phyloP scores from a whole-genome alignment of 768 basidiomycete species.

The Phlegmacium glaucopus region DNA sequence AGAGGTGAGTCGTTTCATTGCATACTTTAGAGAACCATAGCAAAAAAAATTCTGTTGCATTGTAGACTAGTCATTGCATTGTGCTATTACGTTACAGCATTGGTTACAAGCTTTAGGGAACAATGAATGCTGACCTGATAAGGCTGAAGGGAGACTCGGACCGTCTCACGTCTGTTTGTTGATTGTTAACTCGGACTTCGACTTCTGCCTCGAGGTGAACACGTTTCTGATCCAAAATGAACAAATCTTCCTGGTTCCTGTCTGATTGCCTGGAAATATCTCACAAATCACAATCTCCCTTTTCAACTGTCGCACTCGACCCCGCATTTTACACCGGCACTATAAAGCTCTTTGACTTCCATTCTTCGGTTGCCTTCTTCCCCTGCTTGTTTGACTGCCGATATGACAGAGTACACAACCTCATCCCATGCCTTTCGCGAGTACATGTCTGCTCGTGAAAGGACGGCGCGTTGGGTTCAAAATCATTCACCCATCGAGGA shows the following conservation, averaged over 20 bases:
- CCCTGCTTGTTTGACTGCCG: slow-evolving; percentile 16
- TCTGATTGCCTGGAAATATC: slow-evolving; percentile 27
- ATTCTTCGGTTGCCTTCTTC: slow-evolving; percentile 23
- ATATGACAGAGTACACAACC: slow-evolving; percentile 64
- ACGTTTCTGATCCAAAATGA: slow-evolving; percentile 45
- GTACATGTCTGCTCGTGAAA: slow-evolving; percentile 55
- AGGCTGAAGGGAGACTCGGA: slow-evolving; percentile 12
- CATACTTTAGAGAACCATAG: slow-evolving; percentile 4
- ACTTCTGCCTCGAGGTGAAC: slow-evolving; percentile 33
- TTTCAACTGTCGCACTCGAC: slow-evolving; percentile 25
- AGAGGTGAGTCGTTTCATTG: slow-evolving; percentile 9
- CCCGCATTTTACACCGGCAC: slow-evolving; percentile 19
- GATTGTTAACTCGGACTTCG: slow-evolving; percentile 12
- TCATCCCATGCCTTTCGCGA: slow-evolving; percentile 57
- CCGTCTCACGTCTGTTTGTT: slow-evolving; percentile 19
- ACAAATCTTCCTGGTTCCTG: slow-evolving; percentile 24
- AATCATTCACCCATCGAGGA: slow-evolving; percentile 32
- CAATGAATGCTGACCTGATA: neutral
- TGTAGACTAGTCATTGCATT: no score
- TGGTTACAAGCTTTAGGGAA: no score
- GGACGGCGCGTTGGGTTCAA: slow-evolving; percentile 65
- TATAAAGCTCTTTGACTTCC: slow-evolving; percentile 32
- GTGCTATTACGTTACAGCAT: no score
- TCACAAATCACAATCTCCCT: slow-evolving; percentile 28
- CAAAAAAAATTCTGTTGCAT: slow-evolving; percentile 1